Conservation (phyloP, 768 basidiomycete genomes). For the Chiua virens region DNA sequence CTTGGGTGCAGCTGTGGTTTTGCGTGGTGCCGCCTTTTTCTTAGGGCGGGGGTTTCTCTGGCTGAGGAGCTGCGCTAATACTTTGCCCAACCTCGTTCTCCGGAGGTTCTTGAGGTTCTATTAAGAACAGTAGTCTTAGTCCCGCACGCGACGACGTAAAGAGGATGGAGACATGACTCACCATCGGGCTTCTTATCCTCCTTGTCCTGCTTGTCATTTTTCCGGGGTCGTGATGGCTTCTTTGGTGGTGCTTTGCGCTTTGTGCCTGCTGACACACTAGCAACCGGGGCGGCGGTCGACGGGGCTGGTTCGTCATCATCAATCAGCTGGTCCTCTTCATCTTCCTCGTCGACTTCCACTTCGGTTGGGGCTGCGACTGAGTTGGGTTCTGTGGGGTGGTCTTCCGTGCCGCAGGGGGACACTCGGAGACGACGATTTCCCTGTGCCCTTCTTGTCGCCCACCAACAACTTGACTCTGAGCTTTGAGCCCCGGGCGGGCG, state of each 20-base stretch:
- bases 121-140: slow-evolving; percentile 11
- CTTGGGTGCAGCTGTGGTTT: slow-evolving; percentile 39
- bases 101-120: slow-evolving; percentile 31
- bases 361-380: slow-evolving; percentile 30
- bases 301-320: slow-evolving; percentile 55
- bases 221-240: slow-evolving; percentile 54
- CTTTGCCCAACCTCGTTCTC: slow-evolving; percentile 23
- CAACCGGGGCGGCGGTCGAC: slow-evolving; percentile 26
- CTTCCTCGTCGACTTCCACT: slow-evolving; percentile 62
- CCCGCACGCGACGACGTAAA: slow-evolving; percentile 14
- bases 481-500: slow-evolving; percentile 46
- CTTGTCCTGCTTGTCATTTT: slow-evolving; percentile 47
- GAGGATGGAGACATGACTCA: slow-evolving; percentile 33
- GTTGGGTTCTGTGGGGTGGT: slow-evolving; percentile 14
- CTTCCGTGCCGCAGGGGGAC: slow-evolving; percentile 22
- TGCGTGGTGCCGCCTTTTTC: slow-evolving; percentile 49
- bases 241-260: slow-evolving; percentile 50
- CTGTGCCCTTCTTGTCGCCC: slow-evolving; percentile 41
- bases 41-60: slow-evolving; percentile 43
- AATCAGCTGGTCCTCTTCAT: slow-evolving; percentile 78
- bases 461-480: slow-evolving; percentile 53
- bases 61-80: slow-evolving; percentile 12
- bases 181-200: slow-evolving; percentile 48
- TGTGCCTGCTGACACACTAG: slow-evolving; percentile 36
- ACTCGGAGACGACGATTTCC: slow-evolving; percentile 35